phyloP scores from a whole-genome alignment of 345 rosid genomes.

The thale cress (Arabidopsis thaliana) region TAIR10.1 NC_003076.8:6100501-6101000 shows the following conservation, averaged over 20 bases:
- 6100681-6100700: constrained; percentile 4
- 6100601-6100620: constrained; percentile 90
- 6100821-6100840: constrained; percentile 15
- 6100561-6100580: constrained; percentile 86
- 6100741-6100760: constrained; percentile 99
- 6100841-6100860: constrained; percentile 13
- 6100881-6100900: constrained; percentile 92
- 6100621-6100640: constrained; percentile 24
- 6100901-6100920: constrained; percentile 96
- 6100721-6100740: constrained; percentile 99
- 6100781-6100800: constrained; percentile 74
- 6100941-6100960: constrained; percentile 93
- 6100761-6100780: constrained; percentile 86
- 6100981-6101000: constrained; percentile 98
- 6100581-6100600: constrained; percentile 99
- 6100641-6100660: constrained; percentile 20
- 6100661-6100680: constrained; percentile 12
- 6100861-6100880: constrained; percentile 25
- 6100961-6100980: constrained; percentile 97
- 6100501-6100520: constrained; percentile 99
- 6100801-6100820: constrained; percentile 32
- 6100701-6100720: constrained; percentile 82
- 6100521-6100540: constrained; percentile 90
- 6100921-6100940: constrained; percentile 95
- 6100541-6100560: constrained; percentile 84